phyloP scores from a whole-genome alignment of 495 filamentous ascomycete genomes.

The Aspergillus hancockii region DNA sequence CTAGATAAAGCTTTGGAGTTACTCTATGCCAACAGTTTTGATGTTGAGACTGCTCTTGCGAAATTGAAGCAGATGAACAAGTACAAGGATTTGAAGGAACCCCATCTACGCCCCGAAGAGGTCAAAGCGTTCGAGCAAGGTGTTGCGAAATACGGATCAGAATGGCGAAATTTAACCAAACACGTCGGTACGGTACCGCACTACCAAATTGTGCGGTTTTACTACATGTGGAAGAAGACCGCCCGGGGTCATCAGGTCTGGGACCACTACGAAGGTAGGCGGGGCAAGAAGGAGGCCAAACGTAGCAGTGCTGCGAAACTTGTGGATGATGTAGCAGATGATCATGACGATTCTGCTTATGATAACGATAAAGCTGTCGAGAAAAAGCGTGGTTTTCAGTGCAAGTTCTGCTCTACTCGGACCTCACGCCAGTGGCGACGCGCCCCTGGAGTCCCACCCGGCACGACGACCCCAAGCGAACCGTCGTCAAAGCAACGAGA shows the following conservation, averaged over 20 bases:
- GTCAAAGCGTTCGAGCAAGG: constrained; percentile 89
- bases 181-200: constrained; percentile 75
- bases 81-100: constrained; percentile 80
- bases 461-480: constrained; percentile 70
- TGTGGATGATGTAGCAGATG: constrained; percentile 89
- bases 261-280: constrained; percentile 82
- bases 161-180: constrained; percentile 78
- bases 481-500: constrained; percentile 63
- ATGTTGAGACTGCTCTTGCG: constrained; percentile 70
- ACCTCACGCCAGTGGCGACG: constrained; percentile 87
- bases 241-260: constrained; percentile 81
- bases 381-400: constrained; percentile 82
- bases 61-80: constrained; percentile 65
- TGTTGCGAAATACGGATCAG: constrained; percentile 87
- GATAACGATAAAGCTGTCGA: constrained; percentile 81
- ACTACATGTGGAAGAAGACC: constrained; percentile 98
- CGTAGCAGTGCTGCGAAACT: constrained; percentile 65
- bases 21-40: constrained; percentile 69
- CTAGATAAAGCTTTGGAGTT: constrained; percentile 81
- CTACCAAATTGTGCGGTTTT: constrained; percentile 82
- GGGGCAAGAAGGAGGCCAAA: constrained; percentile 81
- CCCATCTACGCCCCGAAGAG: constrained; percentile 75
- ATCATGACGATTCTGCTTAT: constrained; percentile 94
- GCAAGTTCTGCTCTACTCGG: constrained; percentile 87
- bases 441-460: constrained; percentile 74